phyloP scores from a whole-genome alignment of 306 rosid species.

The Castanea sativa region DNA sequence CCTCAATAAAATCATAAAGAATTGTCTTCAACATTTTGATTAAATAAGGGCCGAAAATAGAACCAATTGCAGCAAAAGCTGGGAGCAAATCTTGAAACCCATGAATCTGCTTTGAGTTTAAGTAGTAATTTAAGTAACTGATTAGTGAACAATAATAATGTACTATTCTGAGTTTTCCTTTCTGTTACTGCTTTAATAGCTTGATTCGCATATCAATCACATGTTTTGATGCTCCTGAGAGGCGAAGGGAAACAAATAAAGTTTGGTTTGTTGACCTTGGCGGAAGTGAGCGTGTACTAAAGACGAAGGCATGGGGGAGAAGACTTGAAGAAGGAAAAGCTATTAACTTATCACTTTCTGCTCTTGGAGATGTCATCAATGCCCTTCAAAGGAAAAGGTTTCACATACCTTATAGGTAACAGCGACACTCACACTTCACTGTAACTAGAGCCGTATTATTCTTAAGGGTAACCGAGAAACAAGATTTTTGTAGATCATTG shows the following conservation, averaged over 20 bases:
- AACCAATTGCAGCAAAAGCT: not conserved
- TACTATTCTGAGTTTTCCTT: not conserved
- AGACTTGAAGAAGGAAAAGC: constrained; percentile 48
- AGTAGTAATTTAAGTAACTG: not conserved
- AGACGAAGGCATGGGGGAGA: constrained; percentile 41
- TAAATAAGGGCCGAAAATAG: not conserved
- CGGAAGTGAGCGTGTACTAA: constrained; percentile 40
- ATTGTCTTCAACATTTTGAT: not conserved
- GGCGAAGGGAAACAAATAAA: constrained; percentile 34
- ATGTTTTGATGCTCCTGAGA: constrained; percentile 31
- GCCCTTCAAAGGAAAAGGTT: constrained; percentile 35
- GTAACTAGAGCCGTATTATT: not conserved
- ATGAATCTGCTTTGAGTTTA: not conserved
- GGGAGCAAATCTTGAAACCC: not conserved
- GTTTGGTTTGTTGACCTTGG: constrained; percentile 44
- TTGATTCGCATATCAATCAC: constrained; percentile 43
- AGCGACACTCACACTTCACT: not conserved
- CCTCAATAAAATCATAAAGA: not conserved
- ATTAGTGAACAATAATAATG: not conserved
- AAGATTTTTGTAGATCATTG: not conserved
- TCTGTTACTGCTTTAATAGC: constrained; percentile 17
- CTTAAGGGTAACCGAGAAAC: not conserved
- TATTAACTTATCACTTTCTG: constrained; percentile 44
- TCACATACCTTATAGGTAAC: constrained; percentile 40
- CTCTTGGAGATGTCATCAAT: constrained; percentile 42